phyloP scores from a whole-genome alignment of 148 eudicot species.

The Fagopyrum esculentum region DNA sequence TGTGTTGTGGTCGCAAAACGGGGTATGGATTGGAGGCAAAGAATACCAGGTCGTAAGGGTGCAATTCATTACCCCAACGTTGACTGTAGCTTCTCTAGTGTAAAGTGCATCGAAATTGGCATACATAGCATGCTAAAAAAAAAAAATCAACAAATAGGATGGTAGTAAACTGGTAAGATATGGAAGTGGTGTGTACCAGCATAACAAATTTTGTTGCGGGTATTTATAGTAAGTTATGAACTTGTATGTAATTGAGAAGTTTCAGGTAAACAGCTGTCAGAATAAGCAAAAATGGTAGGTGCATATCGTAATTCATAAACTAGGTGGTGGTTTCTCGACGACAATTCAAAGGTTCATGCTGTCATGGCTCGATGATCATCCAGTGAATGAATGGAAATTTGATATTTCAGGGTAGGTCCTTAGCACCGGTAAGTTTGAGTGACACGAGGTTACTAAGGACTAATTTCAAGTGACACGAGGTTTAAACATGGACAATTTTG shows the following conservation, averaged over 20 bases:
- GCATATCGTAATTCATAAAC: background rate
- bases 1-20: conserved; percentile 67
- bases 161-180: background rate
- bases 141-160: background rate
- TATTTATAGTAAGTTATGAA: background rate
- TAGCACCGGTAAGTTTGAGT: too few species aligned
- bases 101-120: background rate
- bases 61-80: conserved; percentile 34
- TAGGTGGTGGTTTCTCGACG: background rate
- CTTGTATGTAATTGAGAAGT: background rate
- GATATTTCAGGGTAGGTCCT: conserved; percentile 5
- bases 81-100: conserved; percentile 6
- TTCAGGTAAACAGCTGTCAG: background rate
- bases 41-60: conserved; percentile 53
- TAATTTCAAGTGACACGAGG: too few species aligned
- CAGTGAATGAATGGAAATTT: background rate
- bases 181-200: background rate
- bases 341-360: background rate
- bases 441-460: too few species aligned
- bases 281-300: background rate
- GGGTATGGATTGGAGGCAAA: conserved; percentile 55
- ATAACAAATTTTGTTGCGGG: background rate
- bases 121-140: background rate
- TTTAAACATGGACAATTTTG: too few species aligned
- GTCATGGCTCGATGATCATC: background rate